Evolutionary conservation across 805 yeast species (phyloP).

Genomic region (Ogataea nonfermentans): DNA sequence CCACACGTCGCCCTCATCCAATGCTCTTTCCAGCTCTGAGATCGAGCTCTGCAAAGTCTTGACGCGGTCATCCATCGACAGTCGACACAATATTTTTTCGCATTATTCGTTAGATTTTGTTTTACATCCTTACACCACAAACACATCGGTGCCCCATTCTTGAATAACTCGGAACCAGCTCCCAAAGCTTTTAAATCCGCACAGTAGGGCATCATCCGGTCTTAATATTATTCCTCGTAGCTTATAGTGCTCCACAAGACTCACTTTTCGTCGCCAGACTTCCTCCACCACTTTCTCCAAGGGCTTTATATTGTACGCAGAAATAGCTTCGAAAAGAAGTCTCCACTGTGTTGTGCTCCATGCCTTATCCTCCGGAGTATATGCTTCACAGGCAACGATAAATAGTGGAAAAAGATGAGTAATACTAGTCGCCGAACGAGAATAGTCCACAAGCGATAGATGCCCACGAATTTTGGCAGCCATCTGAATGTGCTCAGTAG

Average conservation of each 20-base stretch:
- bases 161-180: constrained; percentile 16
- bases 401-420: constrained; percentile 19
- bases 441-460: constrained; percentile 10
- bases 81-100: constrained; percentile 6
- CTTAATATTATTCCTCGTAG: background rate
- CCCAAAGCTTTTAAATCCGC: constrained; percentile 16
- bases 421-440: constrained; percentile 12
- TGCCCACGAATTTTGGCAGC: constrained; percentile 5
- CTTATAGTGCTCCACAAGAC: constrained; percentile 1
- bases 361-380: constrained; percentile 3
- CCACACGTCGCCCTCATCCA: constrained; percentile 4
- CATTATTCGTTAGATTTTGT: background rate
- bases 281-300: constrained; percentile 16
- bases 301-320: constrained; percentile 15
- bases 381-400: constrained; percentile 19
- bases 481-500: constrained; percentile 3
- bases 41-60: constrained; percentile 1
- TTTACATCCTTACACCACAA: constrained; percentile 12
- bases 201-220: constrained; percentile 10
- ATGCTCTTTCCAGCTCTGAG: constrained; percentile 1
- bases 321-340: constrained; percentile 12
- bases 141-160: constrained; percentile 15
- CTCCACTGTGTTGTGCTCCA: constrained; percentile 15
- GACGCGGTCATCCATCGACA: constrained; percentile 10
- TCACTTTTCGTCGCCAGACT: constrained; percentile 17